A percentile compares a stretch with the other conserved stretches of the same genome.
Conservation (phyloP, 768 basidiomycete genomes). For the Kwoniella europaea region DNA sequence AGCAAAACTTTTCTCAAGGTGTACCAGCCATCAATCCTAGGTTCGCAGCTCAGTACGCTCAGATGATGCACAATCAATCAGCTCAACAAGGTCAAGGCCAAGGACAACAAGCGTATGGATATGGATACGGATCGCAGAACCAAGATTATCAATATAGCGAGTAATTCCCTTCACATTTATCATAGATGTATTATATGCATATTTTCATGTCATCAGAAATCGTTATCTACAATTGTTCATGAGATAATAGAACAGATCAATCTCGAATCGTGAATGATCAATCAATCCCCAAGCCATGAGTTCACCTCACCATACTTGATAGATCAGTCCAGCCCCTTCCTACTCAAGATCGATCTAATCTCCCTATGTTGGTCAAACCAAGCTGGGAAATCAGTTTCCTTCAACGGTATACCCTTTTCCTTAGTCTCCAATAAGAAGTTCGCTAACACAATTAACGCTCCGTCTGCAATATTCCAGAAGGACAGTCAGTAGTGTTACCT, state of each 20-base stretch:
- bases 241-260: too few relatives aligned
- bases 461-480: constrained; percentile 63
- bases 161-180: background rate
- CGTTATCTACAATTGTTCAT: background rate
- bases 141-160: constrained; percentile 16
- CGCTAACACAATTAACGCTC: constrained; percentile 88
- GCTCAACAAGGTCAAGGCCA: constrained; percentile 2
- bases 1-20: background rate
- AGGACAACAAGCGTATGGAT: too few relatives aligned
- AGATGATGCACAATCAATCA: constrained; percentile 28
- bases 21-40: constrained; percentile 52
- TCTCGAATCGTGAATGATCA: too few relatives aligned
- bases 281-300: too few relatives aligned
- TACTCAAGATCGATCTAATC: constrained; percentile 62
- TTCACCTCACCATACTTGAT: background rate
- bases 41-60: constrained; percentile 49
- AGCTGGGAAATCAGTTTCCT: constrained; percentile 68
- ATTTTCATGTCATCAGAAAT: background rate
- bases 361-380: constrained; percentile 86
- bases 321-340: constrained; percentile 50
- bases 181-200: background rate
- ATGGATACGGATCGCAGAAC: background rate
- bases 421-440: constrained; percentile 83
- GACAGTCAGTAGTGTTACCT: background rate
- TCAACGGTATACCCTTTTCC: constrained; percentile 42